Conservation (phyloP, 164 flowering plant species). For the Chimonanthus praecox region DNA sequence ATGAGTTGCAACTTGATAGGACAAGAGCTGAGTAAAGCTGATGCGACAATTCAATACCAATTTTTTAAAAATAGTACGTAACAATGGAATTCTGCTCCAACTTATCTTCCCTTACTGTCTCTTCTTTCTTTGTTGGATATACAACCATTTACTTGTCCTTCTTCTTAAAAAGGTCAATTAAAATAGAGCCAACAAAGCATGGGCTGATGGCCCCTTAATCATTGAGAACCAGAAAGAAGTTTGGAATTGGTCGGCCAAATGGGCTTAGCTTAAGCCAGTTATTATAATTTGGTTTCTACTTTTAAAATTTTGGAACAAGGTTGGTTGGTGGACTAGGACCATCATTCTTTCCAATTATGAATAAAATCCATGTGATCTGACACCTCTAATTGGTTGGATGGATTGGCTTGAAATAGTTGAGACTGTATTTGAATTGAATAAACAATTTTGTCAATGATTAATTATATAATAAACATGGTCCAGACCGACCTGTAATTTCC, state of each 20-base stretch:
- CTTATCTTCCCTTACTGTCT: no score
- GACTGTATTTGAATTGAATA: neutral
- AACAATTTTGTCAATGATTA: neutral
- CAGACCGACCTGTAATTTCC: neutral
- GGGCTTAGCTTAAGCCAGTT: neutral
- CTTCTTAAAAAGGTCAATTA: no score
- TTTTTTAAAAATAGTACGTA: no score
- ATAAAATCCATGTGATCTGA: neutral
- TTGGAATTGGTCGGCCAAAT: neutral
- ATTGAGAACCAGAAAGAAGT: neutral
- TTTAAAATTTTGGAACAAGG: neutral
- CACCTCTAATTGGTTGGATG: neutral
- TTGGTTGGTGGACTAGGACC: neutral
- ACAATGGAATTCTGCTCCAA: no score
- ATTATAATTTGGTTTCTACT: neutral
- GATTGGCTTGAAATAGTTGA: neutral
- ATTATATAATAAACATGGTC: neutral
- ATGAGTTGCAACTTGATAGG: no score
- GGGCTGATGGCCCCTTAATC: neutral
- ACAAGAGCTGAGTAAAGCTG: no score
- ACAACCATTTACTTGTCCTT: neutral
- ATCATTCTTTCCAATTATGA: neutral
- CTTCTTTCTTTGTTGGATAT: no score
- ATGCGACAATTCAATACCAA: no score
- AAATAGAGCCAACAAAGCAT: neutral